Evolutionary conservation across 2,329 filamentous ascomycete species (phyloP).

Genomic region (Sporothrix brunneoviolacea): DNA sequence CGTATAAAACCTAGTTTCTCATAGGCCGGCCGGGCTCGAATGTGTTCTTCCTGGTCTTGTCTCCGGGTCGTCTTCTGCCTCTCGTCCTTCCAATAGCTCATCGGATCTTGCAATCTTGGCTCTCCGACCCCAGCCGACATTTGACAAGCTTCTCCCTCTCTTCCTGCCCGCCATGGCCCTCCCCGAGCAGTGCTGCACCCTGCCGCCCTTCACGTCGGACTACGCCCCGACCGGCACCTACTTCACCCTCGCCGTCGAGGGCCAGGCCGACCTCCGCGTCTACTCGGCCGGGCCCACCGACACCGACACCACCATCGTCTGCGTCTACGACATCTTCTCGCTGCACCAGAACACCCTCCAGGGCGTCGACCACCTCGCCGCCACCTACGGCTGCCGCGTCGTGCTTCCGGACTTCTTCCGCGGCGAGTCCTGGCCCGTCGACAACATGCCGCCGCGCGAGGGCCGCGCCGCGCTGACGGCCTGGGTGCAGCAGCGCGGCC

Average conservation of each 20-base stretch:
- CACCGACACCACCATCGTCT: background rate
- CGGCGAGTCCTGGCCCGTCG: slow-evolving; percentile 6
- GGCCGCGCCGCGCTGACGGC: background rate
- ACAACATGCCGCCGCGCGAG: slow-evolving; percentile 7
- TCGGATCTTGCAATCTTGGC: background rate
- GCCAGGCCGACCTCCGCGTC: slow-evolving; percentile 1
- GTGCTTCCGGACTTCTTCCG: slow-evolving; percentile 5
- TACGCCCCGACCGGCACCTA: slow-evolving; percentile 3
- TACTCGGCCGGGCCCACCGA: background rate
- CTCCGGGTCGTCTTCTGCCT: background rate
- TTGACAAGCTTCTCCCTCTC: background rate
- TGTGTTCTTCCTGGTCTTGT: no score
- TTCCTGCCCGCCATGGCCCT: background rate
- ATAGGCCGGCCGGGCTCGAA: no score
- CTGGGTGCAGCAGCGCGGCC: slow-evolving; percentile 1
- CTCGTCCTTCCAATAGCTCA: background rate
- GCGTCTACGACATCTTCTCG: slow-evolving; percentile 7
- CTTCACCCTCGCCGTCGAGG: background rate
- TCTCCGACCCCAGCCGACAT: background rate
- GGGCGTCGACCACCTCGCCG: slow-evolving; percentile 5
- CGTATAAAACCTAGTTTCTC: no score
- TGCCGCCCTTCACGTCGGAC: slow-evolving; percentile 9
- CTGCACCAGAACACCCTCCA: slow-evolving; percentile 5
- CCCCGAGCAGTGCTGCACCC: slow-evolving; percentile 3
- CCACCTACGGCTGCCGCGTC: background rate